Conservation (phyloP, 2,329 filamentous ascomycete species). For the Aspergillus pseudotamarii region DNA sequence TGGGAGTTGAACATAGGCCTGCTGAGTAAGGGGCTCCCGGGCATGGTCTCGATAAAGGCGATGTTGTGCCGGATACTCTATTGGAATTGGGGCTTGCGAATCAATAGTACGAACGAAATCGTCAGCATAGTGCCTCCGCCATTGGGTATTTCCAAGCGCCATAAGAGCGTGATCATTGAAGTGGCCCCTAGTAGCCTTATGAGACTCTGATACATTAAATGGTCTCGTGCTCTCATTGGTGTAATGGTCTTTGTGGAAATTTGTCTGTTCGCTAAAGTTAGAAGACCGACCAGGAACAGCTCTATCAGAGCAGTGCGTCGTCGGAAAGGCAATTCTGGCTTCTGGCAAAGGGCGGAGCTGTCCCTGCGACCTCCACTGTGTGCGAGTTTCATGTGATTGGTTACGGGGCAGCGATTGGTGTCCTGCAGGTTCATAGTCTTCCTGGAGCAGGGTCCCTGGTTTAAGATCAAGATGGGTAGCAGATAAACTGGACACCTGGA, state of each 20-base stretch:
- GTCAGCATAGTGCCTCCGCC: constrained; percentile 37
- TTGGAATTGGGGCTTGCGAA: constrained; percentile 25
- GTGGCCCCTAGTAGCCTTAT: constrained; percentile 19
- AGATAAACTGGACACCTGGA: constrained; percentile 17
- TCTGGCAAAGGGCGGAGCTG: constrained; percentile 18
- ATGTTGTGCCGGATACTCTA: constrained; percentile 24
- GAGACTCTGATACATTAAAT: constrained; percentile 15
- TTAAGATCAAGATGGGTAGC: constrained; percentile 19
- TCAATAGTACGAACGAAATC: constrained; percentile 41
- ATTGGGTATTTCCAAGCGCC: constrained; percentile 21
- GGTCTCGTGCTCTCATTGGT: constrained; percentile 14
- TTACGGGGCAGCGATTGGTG: constrained; percentile 19
- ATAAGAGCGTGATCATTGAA: constrained; percentile 21
- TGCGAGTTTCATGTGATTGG: constrained; percentile 11
- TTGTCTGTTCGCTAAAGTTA: constrained; percentile 18
- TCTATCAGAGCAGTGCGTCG: constrained; percentile 25
- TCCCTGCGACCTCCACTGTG: constrained; percentile 14
- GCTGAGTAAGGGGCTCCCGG: constrained; percentile 20
- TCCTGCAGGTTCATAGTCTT: constrained; percentile 18
- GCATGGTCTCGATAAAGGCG: constrained; percentile 17
- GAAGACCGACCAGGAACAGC: constrained; percentile 17
- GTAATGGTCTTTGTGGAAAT: constrained; percentile 24
- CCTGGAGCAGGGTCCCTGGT: constrained; percentile 23
- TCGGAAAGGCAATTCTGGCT: constrained; percentile 18
- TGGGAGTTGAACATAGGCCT: constrained; percentile 13